Conservation (phyloP, 192 early-diverging fungal genomes). For the Oehlia diaphana region DNA sequence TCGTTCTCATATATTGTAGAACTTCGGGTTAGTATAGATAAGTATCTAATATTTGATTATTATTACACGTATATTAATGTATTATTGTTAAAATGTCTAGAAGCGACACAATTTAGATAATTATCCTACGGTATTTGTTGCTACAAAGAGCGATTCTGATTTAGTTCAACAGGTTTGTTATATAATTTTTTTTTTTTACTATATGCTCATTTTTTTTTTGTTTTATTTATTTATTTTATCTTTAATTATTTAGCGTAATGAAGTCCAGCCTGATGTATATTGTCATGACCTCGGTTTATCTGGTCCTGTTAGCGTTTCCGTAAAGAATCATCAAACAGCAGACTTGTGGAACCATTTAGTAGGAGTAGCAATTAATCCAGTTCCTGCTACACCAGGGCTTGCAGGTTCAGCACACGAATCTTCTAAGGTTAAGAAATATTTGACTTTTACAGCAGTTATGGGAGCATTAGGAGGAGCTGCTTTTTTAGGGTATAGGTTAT, state of each 20-base stretch:
- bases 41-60: background rate
- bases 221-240: background rate
- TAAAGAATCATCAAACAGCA: constrained; percentile 81
- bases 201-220: background rate
- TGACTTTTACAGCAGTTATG: constrained; percentile 41
- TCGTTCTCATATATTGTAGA: constrained; percentile 92
- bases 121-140: constrained; percentile 89
- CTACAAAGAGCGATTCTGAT: constrained; percentile 93
- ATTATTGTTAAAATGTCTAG: constrained; percentile 38
- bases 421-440: constrained; percentile 34
- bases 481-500: constrained; percentile 39
- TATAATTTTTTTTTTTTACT: no score
- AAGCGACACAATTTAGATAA: constrained; percentile 81
- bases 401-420: constrained; percentile 35
- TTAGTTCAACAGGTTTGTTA: constrained; percentile 68
- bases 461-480: constrained; percentile 39
- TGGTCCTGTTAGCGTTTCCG: constrained; percentile 89
- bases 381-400: constrained; percentile 42
- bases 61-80: background rate
- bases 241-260: constrained; percentile 51
- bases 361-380: constrained; percentile 80
- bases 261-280: constrained; percentile 90
- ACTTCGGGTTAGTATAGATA: constrained; percentile 61
- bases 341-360: constrained; percentile 88
- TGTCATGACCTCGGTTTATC: constrained; percentile 83